Evolutionary conservation across 768 basidiomycete genomes (phyloP).

Genomic region (Lentinula edodes): DNA sequence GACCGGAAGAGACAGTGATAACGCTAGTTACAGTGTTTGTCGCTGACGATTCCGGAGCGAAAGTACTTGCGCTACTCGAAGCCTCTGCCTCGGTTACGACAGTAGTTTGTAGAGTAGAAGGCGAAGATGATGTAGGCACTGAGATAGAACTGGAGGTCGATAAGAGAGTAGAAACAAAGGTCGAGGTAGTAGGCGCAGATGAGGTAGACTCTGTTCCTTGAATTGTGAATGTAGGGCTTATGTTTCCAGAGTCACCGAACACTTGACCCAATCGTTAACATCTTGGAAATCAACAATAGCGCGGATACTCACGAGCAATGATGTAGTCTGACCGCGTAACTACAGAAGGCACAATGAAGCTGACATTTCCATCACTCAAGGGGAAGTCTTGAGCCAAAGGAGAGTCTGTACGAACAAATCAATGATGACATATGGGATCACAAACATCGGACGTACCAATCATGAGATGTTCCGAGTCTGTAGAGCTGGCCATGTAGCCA

Average conservation of each 20-base stretch:
- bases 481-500: slow-evolving; percentile 35
- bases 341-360: slow-evolving; percentile 49
- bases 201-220: slow-evolving; percentile 20
- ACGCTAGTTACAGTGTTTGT: not conserved
- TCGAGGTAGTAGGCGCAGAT: not conserved
- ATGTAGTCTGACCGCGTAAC: slow-evolving; percentile 43
- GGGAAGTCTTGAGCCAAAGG: slow-evolving; percentile 56
- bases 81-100: slow-evolving; percentile 8
- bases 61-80: not conserved
- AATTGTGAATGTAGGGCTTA: slow-evolving; percentile 57
- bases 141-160: slow-evolving; percentile 20
- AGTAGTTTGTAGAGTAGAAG: slow-evolving; percentile 41
- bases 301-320: slow-evolving; percentile 51
- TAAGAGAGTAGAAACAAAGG: not conserved
- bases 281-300: not conserved
- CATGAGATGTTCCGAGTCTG: slow-evolving; percentile 44
- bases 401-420: slow-evolving; percentile 29
- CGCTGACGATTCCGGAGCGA: not conserved
- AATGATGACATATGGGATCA: not conserved
- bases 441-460: slow-evolving; percentile 31
- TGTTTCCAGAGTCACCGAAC: slow-evolving; percentile 64
- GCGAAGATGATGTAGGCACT: slow-evolving; percentile 20
- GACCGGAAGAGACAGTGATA: not conserved
- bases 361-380: slow-evolving; percentile 41
- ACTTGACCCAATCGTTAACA: slow-evolving; percentile 29